phyloP scores from a whole-genome alignment of 179 eudicot genomes.

The Heliamphora pulchella region DNA sequence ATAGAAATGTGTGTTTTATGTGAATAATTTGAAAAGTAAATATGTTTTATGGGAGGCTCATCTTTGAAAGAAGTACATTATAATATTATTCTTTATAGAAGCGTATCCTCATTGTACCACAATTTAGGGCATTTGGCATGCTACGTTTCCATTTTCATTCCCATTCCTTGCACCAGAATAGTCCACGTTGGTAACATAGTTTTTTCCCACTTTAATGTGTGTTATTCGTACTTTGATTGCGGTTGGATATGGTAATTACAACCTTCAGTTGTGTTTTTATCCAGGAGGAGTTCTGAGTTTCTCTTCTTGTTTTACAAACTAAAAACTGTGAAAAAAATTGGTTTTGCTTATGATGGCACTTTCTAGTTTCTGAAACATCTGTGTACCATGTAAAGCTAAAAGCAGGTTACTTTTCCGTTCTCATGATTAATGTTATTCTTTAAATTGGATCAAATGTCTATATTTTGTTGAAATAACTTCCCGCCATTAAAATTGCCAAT shows the following conservation, averaged over 20 bases:
- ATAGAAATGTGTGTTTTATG: too few relatives aligned
- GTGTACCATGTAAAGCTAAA: background rate
- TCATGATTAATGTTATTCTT: background rate
- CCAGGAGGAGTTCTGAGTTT: too few relatives aligned
- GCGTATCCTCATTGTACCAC: too few relatives aligned
- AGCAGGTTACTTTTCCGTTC: background rate
- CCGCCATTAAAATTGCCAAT: background rate
- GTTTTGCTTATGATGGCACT: background rate
- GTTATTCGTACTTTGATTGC: background rate
- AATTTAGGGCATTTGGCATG: too few relatives aligned
- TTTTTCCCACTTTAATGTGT: background rate
- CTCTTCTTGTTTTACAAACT: too few relatives aligned
- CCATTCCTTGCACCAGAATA: background rate
- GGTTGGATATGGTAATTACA: too few relatives aligned
- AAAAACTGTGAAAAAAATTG: too few relatives aligned
- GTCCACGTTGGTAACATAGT: background rate
- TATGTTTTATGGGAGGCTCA: too few relatives aligned
- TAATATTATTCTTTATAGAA: too few relatives aligned
- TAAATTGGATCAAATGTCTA: background rate
- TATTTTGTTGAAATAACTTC: background rate
- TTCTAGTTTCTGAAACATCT: background rate
- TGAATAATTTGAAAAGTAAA: too few relatives aligned
- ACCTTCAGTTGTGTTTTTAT: too few relatives aligned
- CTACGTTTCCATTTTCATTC: background rate
- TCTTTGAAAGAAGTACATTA: too few relatives aligned